These are phyloP conservation scores for Guyanaporus albipodus DNA, from an alignment of 768 basidiomycete genomes.

Conservation along the genomic window DNA sequence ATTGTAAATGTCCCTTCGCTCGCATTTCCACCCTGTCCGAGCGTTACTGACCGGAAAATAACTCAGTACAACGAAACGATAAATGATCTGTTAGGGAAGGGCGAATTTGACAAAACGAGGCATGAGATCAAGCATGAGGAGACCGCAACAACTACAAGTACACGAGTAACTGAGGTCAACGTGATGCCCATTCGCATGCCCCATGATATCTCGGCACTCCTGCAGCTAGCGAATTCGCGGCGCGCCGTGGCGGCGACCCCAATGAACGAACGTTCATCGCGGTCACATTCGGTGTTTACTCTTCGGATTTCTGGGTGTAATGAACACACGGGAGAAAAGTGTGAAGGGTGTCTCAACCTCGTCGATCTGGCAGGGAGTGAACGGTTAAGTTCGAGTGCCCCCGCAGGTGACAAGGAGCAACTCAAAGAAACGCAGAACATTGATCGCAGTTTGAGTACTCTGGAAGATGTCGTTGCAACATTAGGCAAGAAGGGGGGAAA, in stretches of 20 bases:
- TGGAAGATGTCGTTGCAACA: constrained; percentile 92
- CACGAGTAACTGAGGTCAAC: constrained; percentile 77
- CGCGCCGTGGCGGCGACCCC: constrained; percentile 87
- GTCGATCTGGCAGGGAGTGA: constrained; percentile 96
- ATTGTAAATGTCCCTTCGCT: constrained; percentile 48
- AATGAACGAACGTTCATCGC: constrained; percentile 93
- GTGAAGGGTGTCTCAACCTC: constrained; percentile 83
- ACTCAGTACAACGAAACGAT: constrained; percentile 88
- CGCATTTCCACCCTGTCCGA: not conserved
- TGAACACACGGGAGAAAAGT: constrained; percentile 65
- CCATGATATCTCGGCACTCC: constrained; percentile 70
- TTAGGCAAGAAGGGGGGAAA: constrained; percentile 73
- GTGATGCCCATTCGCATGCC: constrained; percentile 69
- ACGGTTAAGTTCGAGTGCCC: constrained; percentile 67
- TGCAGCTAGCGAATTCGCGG: constrained; percentile 72
- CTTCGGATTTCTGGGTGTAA: constrained; percentile 78
- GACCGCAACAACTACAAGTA: constrained; percentile 51
- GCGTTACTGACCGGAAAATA: constrained; percentile 8
- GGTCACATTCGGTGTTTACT: constrained; percentile 92
- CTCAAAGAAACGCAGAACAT: constrained; percentile 91
- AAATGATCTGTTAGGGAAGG: constrained; percentile 84
- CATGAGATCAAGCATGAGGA: constrained; percentile 94
- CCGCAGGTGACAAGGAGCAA: constrained; percentile 74
- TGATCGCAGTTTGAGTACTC: constrained; percentile 85
- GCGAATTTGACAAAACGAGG: constrained; percentile 86